These are phyloP conservation scores for Grifola frondosa DNA, from an alignment of 1,284 basidiomycete genomes.

Conservation along the genomic window DNA sequence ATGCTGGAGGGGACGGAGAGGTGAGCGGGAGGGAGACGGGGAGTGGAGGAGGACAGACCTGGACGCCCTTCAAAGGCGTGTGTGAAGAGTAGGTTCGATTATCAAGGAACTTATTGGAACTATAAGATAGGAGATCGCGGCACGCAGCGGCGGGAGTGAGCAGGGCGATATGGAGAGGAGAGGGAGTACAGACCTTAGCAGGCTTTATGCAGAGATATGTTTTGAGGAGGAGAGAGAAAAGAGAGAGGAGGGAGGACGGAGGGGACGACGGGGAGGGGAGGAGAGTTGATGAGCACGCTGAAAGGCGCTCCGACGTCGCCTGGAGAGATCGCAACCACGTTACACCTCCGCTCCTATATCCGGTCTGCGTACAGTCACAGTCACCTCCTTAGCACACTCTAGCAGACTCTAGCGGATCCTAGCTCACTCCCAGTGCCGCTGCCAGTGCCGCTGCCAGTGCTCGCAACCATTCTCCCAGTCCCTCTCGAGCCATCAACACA, in stretches of 20 bases:
- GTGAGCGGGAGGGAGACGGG: neutral
- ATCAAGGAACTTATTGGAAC: neutral
- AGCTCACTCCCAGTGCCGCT: neutral
- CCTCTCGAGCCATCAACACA: too few species aligned
- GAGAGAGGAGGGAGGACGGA: constrained; percentile 3
- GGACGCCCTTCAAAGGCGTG: neutral
- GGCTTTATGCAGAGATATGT: constrained; percentile 8
- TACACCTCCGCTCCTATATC: constrained; percentile 1
- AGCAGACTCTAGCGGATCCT: neutral
- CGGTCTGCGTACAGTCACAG: too few species aligned
- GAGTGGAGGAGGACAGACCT: constrained; percentile 3
- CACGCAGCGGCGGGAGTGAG: constrained; percentile 3
- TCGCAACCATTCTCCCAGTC: neutral
- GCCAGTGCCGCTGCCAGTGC: neutral
- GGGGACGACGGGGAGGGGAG: constrained; percentile 2
- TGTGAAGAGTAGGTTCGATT: neutral
- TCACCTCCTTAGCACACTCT: neutral
- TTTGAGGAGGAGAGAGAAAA: constrained; percentile 3
- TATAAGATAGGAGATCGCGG: neutral
- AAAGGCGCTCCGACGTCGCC: constrained; percentile 1
- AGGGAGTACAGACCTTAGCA: constrained; percentile 7
- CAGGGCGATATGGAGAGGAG: constrained; percentile 1
- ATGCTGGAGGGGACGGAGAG: constrained; percentile 4
- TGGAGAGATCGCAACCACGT: too few species aligned
- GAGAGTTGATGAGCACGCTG: neutral